Percentiles rank a stretch among this genome's conserved stretches.
Conservation (phyloP, 805 yeast species). For the Tetrapisispora arboricola region DNA sequence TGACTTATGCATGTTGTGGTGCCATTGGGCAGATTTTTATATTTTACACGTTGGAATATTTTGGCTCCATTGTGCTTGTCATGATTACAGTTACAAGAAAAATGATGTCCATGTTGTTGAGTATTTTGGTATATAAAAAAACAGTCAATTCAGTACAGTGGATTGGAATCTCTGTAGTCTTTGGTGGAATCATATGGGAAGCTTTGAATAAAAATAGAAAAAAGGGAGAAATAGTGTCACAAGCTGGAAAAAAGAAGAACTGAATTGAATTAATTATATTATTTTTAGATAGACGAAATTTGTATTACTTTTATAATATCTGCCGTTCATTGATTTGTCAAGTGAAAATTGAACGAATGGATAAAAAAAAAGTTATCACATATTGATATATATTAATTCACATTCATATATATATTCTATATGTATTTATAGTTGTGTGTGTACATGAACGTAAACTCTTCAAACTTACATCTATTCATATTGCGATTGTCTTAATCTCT, state of each 20-base stretch:
- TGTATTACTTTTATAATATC: no score
- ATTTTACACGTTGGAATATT: constrained; percentile 70
- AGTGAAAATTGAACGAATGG: no score
- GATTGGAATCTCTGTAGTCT: constrained; percentile 70
- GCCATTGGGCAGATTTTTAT: constrained; percentile 93
- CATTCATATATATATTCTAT: no score
- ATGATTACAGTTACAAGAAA: constrained; percentile 95
- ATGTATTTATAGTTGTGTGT: no score
- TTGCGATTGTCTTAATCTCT: constrained; percentile 20
- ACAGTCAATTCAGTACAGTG: constrained; percentile 53
- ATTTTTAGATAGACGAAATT: no score
- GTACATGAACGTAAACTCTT: no score
- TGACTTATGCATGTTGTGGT: constrained; percentile 66
- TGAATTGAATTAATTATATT: neutral
- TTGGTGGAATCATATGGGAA: constrained; percentile 78
- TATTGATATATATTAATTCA: no score
- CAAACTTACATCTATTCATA: no score
- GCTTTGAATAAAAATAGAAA: constrained; percentile 39
- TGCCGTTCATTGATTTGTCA: no score
- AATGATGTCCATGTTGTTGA: constrained; percentile 87
- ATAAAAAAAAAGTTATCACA: no score
- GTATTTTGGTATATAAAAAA: constrained; percentile 85
- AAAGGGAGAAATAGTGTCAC: neutral
- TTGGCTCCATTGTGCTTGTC: constrained; percentile 75
- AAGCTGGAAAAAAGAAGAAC: neutral